phyloP scores from a whole-genome alignment of 1,139 yeast species.

The Scheffersomyces titani region DNA sequence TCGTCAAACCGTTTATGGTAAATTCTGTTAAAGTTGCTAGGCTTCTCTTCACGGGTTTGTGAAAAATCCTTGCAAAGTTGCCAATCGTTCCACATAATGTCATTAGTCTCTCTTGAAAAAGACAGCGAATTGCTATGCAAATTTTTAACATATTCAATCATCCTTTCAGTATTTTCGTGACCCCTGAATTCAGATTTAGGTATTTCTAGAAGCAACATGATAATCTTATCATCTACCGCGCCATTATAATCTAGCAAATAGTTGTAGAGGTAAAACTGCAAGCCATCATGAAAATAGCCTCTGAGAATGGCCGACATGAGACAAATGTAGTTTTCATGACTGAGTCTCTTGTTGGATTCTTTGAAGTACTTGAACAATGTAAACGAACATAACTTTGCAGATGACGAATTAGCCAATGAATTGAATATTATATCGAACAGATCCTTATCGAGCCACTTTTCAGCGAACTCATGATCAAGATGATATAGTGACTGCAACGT shows the following conservation, averaged over 20 bases:
- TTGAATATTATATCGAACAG: slow-evolving; percentile 34
- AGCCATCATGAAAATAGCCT: slow-evolving; percentile 22
- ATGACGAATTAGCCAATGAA: slow-evolving; percentile 29
- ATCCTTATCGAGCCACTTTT: slow-evolving; percentile 28
- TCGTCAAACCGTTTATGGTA: slow-evolving; percentile 24
- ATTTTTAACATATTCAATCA: slow-evolving; percentile 5
- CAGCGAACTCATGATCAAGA: slow-evolving; percentile 15
- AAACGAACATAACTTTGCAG: slow-evolving; percentile 29
- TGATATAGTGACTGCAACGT: slow-evolving; percentile 23
- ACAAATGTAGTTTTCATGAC: slow-evolving; percentile 7
- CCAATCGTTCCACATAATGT: slow-evolving; percentile 14
- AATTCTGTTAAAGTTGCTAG: slow-evolving; percentile 14
- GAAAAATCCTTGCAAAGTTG: slow-evolving; percentile 7
- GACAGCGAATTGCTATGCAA: slow-evolving; percentile 1
- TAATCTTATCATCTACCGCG: slow-evolving; percentile 9
- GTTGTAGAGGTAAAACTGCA: slow-evolving; percentile 29
- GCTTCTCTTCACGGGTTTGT: slow-evolving; percentile 2
- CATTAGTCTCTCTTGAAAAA: slow-evolving; percentile 8
- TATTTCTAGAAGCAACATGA: slow-evolving; percentile 15
- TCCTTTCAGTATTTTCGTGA: slow-evolving; percentile 8
- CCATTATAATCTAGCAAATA: slow-evolving; percentile 22
- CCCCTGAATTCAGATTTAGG: slow-evolving; percentile 13
- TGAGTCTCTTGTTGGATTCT: background rate
- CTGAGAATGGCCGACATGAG: slow-evolving; percentile 30
- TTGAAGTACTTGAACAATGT: slow-evolving; percentile 24